Evolutionary conservation across 2,329 filamentous ascomycete genomes (phyloP).

Genomic region (Rhytidhysteron rufulum): DNA sequence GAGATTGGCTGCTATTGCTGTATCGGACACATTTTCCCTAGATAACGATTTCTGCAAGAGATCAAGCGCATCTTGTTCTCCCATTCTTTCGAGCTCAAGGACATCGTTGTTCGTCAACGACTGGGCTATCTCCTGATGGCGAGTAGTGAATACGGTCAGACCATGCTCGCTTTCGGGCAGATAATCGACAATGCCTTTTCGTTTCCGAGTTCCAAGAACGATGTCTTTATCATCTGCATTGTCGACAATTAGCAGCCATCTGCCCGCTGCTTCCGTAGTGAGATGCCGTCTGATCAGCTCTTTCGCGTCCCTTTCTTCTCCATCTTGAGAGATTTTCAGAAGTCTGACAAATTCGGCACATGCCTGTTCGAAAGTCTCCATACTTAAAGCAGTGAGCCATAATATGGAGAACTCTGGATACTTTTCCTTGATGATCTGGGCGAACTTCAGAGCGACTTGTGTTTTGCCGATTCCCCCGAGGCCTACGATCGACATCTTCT

Average conservation of each 20-base stretch:
- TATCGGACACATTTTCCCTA: neutral
- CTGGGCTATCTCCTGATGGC: slow-evolving; percentile 25
- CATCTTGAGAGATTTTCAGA: slow-evolving; percentile 2
- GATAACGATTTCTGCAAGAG: slow-evolving; percentile 2
- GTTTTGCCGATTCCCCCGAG: slow-evolving; percentile 23
- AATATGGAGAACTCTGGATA: slow-evolving; percentile 17
- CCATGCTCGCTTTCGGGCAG: slow-evolving; percentile 32
- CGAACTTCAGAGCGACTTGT: slow-evolving; percentile 16
- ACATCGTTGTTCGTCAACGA: slow-evolving; percentile 20
- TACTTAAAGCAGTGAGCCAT: slow-evolving; percentile 19
- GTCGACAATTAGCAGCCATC: slow-evolving; percentile 37
- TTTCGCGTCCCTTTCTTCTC: slow-evolving; percentile 13
- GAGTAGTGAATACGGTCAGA: slow-evolving; percentile 35
- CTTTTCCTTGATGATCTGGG: slow-evolving; percentile 10
- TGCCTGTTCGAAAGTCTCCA: slow-evolving; percentile 15
- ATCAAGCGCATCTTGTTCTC: slow-evolving; percentile 16
- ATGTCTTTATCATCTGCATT: slow-evolving; percentile 19
- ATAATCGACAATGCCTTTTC: slow-evolving; percentile 11
- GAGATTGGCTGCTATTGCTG: neutral
- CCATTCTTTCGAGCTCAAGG: slow-evolving; percentile 30
- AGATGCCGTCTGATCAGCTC: slow-evolving; percentile 12
- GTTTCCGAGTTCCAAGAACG: slow-evolving; percentile 19
- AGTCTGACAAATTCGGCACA: slow-evolving; percentile 8
- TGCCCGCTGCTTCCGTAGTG: slow-evolving; percentile 8
- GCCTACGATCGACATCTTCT: slow-evolving; percentile 15